These are phyloP conservation scores for Melanogaster broomeanus DNA, from an alignment of 768 basidiomycete species.

Conservation along the genomic window DNA sequence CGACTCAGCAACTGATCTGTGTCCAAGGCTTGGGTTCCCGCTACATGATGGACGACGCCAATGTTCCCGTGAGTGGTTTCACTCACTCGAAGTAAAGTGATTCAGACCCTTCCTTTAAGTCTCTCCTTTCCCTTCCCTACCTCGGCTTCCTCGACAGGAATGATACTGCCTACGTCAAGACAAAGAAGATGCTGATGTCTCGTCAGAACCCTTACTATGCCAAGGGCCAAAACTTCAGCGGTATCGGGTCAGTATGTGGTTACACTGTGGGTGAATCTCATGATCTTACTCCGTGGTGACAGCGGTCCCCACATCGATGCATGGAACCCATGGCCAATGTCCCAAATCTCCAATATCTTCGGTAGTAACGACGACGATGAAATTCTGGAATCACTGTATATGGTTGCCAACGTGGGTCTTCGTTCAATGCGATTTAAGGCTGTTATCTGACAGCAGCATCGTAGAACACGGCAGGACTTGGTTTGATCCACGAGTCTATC, in stretches of 20 bases:
- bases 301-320: constrained; percentile 77
- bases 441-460: not conserved
- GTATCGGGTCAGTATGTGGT: constrained; percentile 57
- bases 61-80: constrained; percentile 63
- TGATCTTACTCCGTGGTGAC: not conserved
- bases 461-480: constrained; percentile 72
- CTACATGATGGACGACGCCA: constrained; percentile 86
- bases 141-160: constrained; percentile 70
- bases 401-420: constrained; percentile 63
- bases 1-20: not conserved
- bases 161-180: constrained; percentile 62
- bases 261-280: not conserved
- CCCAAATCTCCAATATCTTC: constrained; percentile 71
- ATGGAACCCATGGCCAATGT: constrained; percentile 85
- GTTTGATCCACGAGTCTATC: constrained; percentile 78
- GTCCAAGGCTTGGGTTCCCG: constrained; percentile 60
- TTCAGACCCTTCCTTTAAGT: constrained; percentile 39
- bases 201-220: constrained; percentile 70
- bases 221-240: constrained; percentile 62
- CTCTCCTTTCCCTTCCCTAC: constrained; percentile 77
- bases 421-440: not conserved
- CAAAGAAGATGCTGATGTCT: constrained; percentile 62
- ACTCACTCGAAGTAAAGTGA: not conserved
- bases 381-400: constrained; percentile 61
- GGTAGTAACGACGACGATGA: constrained; percentile 73